phyloP scores from a whole-genome alignment of 768 basidiomycete genomes.

The Sporobolomyces phaffii region DNA sequence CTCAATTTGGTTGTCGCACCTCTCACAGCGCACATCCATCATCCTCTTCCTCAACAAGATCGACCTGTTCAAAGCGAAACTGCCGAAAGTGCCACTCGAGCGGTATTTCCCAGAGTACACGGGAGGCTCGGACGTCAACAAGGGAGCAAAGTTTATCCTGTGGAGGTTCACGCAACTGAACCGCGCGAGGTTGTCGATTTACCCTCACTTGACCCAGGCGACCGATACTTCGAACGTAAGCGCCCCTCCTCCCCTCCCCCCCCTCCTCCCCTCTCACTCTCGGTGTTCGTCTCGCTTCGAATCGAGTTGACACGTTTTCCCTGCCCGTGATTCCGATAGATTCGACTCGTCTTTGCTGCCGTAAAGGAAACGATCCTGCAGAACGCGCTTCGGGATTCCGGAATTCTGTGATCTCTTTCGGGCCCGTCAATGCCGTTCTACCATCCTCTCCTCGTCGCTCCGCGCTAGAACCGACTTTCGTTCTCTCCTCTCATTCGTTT shows the following conservation, averaged over 20 bases:
- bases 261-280: neutral
- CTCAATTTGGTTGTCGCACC: too few species aligned
- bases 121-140: slow-evolving; percentile 50
- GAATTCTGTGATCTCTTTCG: slow-evolving; percentile 63
- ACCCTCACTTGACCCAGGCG: slow-evolving; percentile 67
- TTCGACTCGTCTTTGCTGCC: slow-evolving; percentile 68
- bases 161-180: slow-evolving; percentile 89
- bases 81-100: slow-evolving; percentile 56
- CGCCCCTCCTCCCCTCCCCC: neutral
- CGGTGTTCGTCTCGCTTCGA: neutral
- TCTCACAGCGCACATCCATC: slow-evolving; percentile 50
- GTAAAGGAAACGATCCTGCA: slow-evolving; percentile 90
- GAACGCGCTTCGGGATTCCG: slow-evolving; percentile 77
- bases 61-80: slow-evolving; percentile 68
- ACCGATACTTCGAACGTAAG: slow-evolving; percentile 78
- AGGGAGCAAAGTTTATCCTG: slow-evolving; percentile 58
- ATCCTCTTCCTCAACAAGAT: slow-evolving; percentile 69
- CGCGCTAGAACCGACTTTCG: too few species aligned
- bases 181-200: slow-evolving; percentile 58
- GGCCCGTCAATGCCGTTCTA: too few species aligned
- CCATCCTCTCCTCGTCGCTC: too few species aligned
- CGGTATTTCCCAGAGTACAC: slow-evolving; percentile 51
- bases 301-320: neutral
- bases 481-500: too few species aligned
- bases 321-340: too few species aligned